Evolutionary conservation across 2,329 filamentous ascomycete genomes (phyloP).

Genomic region (Aspergillus sergii): DNA sequence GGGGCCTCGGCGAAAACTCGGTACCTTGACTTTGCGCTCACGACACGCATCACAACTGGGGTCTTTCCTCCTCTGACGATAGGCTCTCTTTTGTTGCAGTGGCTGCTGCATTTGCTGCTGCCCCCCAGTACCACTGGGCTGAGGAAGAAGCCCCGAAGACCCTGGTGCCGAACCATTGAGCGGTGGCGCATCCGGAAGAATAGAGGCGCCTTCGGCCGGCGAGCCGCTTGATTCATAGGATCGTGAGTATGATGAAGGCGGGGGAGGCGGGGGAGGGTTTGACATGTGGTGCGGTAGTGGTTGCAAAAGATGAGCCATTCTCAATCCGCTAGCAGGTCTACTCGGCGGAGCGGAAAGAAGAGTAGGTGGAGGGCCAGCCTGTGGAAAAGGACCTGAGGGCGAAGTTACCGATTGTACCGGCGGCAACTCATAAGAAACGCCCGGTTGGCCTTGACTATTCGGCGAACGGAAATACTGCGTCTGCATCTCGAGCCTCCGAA

Average conservation of each 20-base stretch:
- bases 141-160: conserved; percentile 33
- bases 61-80: conserved; percentile 92
- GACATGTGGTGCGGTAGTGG: conserved; percentile 33
- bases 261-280: conserved; percentile 24
- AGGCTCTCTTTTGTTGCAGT: conserved; percentile 81
- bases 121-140: conserved; percentile 51
- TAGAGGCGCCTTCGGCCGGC: conserved; percentile 40
- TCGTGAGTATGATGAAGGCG: conserved; percentile 36
- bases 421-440: conserved; percentile 36
- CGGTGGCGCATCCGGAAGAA: conserved; percentile 36
- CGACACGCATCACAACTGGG: conserved; percentile 97
- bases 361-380: conserved; percentile 25
- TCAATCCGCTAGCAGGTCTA: conserved; percentile 42
- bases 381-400: conserved; percentile 31
- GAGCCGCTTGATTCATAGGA: conserved; percentile 46
- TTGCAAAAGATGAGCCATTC: conserved; percentile 46
- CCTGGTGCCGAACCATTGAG: conserved; percentile 45
- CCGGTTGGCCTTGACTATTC: conserved; percentile 27
- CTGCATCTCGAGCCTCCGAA: conserved; percentile 32
- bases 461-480: conserved; percentile 35
- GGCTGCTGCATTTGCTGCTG: conserved; percentile 63
- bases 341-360: conserved; percentile 42
- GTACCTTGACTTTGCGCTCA: conserved; percentile 71
- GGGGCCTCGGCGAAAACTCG: conserved; percentile 3
- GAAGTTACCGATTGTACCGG: conserved; percentile 41